Evolutionary conservation across 2,329 filamentous ascomycete species (phyloP).

Genomic region (Colletotrichum viniferum): DNA sequence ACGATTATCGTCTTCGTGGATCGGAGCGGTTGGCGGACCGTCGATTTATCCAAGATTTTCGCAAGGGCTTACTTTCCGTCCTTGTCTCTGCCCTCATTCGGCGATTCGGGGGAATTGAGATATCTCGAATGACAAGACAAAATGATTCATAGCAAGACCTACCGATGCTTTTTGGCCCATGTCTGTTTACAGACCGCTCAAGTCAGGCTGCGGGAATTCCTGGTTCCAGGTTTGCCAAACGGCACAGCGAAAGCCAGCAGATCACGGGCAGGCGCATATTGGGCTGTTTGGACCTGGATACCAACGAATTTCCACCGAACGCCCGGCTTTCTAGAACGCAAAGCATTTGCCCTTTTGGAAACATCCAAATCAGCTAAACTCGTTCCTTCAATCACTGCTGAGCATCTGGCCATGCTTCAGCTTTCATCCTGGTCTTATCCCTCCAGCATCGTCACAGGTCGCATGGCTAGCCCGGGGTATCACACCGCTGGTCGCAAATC

Average conservation of each 20-base stretch:
- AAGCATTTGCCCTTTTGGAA: not conserved
- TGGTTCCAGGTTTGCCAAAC: not conserved
- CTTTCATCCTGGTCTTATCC: not conserved
- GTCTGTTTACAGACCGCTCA: not conserved
- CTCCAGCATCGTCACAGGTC: not conserved
- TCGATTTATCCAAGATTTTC: not conserved
- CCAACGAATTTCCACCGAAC: not conserved
- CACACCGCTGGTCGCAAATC: not conserved
- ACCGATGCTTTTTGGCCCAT: not conserved
- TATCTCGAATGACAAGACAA: not conserved
- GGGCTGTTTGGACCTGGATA: not conserved
- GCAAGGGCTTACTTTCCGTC: not conserved
- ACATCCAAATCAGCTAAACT: not conserved
- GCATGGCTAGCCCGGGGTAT: not conserved
- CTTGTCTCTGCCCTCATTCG: not conserved
- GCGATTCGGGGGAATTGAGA: not conserved
- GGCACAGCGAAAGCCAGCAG: not conserved
- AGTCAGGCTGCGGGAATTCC: not conserved
- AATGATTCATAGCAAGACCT: not conserved
- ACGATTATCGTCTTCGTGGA: not conserved
- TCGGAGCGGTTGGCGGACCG: not conserved
- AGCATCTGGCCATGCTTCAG: not conserved
- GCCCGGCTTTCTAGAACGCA: not conserved
- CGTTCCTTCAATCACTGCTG: not conserved
- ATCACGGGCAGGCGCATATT: slow-evolving; percentile 1